Evolutionary conservation across 2,329 filamentous ascomycete species (phyloP), one percentile per base, ranked within the genome.

Genomic region (Phaeomoniella chlamydospora): DNA sequence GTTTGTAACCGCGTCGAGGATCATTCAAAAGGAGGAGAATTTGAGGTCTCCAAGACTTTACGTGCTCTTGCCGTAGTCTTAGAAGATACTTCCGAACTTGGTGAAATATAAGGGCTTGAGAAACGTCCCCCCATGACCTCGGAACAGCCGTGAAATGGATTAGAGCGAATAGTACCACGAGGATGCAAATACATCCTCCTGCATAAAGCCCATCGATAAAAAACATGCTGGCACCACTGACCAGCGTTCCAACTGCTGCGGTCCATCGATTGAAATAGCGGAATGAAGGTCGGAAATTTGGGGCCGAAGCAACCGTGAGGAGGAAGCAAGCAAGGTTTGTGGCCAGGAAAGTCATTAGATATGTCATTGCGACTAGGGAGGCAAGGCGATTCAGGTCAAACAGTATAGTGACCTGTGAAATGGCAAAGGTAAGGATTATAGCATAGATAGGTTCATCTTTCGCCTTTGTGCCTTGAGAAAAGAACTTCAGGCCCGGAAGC

Each of bases 1-100:
- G 68, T 30, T 82, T 78, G 36, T 81, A 85, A 51, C 90, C 82
- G 4, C 70, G 71, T n/a, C 85, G 70, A 3, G 84, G 80, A 47
- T 90, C 74, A 50, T 88, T 90, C 43, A 90, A 74, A 36, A 93
- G 72, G 0, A 93, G 66, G 33, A 93, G 71, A 31, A 93, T 87
- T 44, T 92, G 85, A 1, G 85, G 85, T 35, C 85, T 70, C 85
- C 86, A 93, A 53, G 92, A 93, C 50, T 93, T 93, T 55, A 93
- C 86, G 51, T 93, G 85, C 48, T 93, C 85, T 22, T 84, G 83
- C 34, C 75, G 77, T 18, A 93, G 62, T n/a, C 84, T 74, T 18
- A 93, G 63, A 18, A 93, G 59, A 49, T 93, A 92, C 49, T 93
- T 93, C 40, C 85, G 72, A 11, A 92, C 84, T 59, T 93, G 85